Evolutionary conservation across 306 rosid genomes (phyloP).

Genomic region (Prosopis cineraria): DNA sequence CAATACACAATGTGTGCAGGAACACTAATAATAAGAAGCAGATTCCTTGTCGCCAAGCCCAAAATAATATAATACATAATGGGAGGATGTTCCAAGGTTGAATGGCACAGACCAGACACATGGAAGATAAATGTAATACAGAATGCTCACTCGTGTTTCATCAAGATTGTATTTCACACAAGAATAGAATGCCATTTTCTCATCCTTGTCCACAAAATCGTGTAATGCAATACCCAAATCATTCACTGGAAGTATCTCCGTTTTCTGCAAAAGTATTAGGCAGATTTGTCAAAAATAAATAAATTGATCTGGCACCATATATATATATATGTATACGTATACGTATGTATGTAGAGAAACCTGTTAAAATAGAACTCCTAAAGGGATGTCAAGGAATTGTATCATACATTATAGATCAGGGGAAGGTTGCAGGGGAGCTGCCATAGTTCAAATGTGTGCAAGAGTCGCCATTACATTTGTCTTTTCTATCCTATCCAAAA

Average conservation of each 20-base stretch:
- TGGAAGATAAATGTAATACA: constrained; percentile 16
- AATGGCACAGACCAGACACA: constrained; percentile 16
- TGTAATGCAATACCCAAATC: constrained; percentile 94
- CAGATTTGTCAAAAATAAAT: constrained; percentile 23
- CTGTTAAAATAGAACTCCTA: neutral
- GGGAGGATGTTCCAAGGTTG: constrained; percentile 21
- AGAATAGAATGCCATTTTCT: constrained; percentile 84
- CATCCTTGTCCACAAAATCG: constrained; percentile 90
- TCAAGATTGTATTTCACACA: constrained; percentile 73
- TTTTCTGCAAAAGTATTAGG: constrained; percentile 67
- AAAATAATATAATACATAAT: neutral
- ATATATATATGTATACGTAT: too few species aligned
- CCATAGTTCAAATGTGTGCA: neutral
- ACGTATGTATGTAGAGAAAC: neutral
- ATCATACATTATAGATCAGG: neutral
- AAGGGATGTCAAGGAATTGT: too few species aligned
- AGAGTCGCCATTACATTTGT: neutral
- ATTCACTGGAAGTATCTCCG: constrained; percentile 98
- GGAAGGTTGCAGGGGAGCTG: neutral
- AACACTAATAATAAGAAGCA: constrained; percentile 25
- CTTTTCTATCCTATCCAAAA: neutral
- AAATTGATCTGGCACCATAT: constrained; percentile 6
- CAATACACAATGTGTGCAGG: neutral
- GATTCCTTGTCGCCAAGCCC: neutral
- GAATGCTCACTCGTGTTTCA: constrained; percentile 88